Evolutionary conservation across 1,139 yeast genomes (phyloP).

Genomic region (Candida sanyaensis): DNA sequence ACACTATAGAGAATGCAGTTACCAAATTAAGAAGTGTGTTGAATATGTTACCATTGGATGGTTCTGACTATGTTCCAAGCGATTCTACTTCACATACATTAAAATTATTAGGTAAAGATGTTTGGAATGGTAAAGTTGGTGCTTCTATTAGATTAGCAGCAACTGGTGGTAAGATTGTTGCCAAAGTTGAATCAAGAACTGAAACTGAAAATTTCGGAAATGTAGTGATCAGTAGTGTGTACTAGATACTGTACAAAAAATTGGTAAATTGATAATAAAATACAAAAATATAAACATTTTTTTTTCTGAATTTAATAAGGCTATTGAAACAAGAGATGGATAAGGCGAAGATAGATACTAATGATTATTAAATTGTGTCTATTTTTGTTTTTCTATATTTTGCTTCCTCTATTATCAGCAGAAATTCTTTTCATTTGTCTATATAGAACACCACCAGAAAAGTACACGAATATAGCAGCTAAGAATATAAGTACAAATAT

Average conservation of each 20-base stretch:
- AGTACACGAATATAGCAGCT: slow-evolving; percentile 56
- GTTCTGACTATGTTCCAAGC: slow-evolving; percentile 65
- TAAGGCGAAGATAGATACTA: no score
- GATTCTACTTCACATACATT: slow-evolving; percentile 68
- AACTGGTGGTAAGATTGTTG: slow-evolving; percentile 69
- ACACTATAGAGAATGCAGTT: slow-evolving; percentile 39
- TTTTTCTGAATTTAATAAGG: background rate
- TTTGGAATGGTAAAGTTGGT: slow-evolving; percentile 72
- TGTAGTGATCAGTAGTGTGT: slow-evolving; percentile 46
- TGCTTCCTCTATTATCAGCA: background rate
- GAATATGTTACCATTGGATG: slow-evolving; percentile 80
- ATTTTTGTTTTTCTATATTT: slow-evolving; percentile 2
- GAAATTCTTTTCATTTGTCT: slow-evolving; percentile 21
- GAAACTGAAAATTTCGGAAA: slow-evolving; percentile 54
- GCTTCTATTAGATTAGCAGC: slow-evolving; percentile 71
- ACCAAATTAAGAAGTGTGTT: slow-evolving; percentile 57
- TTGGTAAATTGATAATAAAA: background rate
- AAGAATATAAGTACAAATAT: slow-evolving; percentile 54
- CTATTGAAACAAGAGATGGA: no score
- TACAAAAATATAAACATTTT: background rate
- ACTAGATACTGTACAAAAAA: slow-evolving; percentile 7
- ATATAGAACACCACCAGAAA: slow-evolving; percentile 57
- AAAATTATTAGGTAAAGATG: slow-evolving; percentile 82
- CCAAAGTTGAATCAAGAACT: slow-evolving; percentile 73
- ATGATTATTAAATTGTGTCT: no score